These are phyloP conservation scores for Pseudopithomyces chartarum DNA, from an alignment of 2,329 filamentous ascomycete genomes.

Conservation along the genomic window DNA sequence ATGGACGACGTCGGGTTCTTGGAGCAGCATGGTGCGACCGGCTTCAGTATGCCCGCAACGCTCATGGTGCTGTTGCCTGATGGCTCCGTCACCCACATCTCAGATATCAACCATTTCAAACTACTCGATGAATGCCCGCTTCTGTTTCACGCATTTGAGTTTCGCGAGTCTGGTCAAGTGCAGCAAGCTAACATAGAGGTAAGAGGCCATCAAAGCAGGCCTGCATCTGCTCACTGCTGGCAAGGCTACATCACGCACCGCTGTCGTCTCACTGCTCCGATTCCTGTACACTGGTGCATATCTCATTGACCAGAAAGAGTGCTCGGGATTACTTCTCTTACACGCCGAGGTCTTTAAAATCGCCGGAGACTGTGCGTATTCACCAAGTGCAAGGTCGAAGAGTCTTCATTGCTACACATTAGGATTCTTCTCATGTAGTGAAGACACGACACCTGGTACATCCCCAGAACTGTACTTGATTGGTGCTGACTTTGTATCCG, in stretches of 20 bases:
- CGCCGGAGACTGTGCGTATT: constrained; percentile 37
- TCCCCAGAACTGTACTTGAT: too few relatives aligned
- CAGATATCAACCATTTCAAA: constrained; percentile 35
- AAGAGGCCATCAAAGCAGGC: background rate
- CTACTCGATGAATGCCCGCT: constrained; percentile 46
- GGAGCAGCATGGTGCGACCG: constrained; percentile 12
- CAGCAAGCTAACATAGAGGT: constrained; percentile 45
- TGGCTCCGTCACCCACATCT: constrained; percentile 39
- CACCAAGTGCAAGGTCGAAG: too few relatives aligned
- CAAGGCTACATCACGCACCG: constrained; percentile 32
- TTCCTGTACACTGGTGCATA: constrained; percentile 51
- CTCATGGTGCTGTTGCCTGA: constrained; percentile 39
- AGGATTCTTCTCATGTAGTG: too few relatives aligned
- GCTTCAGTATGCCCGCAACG: constrained; percentile 34
- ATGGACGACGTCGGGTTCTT: constrained; percentile 34
- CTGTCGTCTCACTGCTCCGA: constrained; percentile 46
- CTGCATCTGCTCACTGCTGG: background rate
- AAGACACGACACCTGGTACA: too few relatives aligned
- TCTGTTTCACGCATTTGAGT: constrained; percentile 48
- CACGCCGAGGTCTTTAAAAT: constrained; percentile 50
- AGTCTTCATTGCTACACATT: too few relatives aligned
- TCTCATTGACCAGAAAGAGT: constrained; percentile 25
- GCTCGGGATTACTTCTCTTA: constrained; percentile 39
- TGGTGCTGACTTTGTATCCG: too few relatives aligned
- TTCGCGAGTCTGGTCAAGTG: constrained; percentile 25